phyloP scores from a whole-genome alignment of 2,329 filamentous ascomycete species.

The Aureobasidium sp. region DNA sequence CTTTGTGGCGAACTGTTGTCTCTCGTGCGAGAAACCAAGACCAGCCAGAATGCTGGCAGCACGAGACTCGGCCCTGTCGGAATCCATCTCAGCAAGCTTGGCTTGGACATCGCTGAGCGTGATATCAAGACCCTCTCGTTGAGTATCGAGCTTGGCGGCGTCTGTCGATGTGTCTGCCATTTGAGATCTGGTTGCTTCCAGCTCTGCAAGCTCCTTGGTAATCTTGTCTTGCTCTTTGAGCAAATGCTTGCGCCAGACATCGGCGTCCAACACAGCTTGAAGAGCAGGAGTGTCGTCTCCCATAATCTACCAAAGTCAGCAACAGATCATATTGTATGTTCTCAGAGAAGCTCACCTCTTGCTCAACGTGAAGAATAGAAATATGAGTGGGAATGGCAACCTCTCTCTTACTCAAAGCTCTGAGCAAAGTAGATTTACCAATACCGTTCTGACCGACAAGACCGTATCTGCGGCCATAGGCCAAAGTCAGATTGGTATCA shows the following conservation, averaged over 20 bases:
- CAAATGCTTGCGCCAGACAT: slow-evolving; percentile 96
- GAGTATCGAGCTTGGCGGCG: slow-evolving; percentile 74
- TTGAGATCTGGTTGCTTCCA: slow-evolving; percentile 69
- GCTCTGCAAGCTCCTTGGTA: slow-evolving; percentile 61
- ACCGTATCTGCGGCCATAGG: slow-evolving; percentile 91
- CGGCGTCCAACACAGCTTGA: slow-evolving; percentile 92
- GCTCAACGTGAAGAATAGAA: slow-evolving; percentile 96
- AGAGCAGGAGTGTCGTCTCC: slow-evolving; percentile 93
- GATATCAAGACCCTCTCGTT: slow-evolving; percentile 82
- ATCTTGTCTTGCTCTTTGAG: slow-evolving; percentile 87
- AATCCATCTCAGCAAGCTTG: slow-evolving; percentile 97
- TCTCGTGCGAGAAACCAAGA: slow-evolving; percentile 89
- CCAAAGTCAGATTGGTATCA: slow-evolving; percentile 82
- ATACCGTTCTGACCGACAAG: slow-evolving; percentile 99
- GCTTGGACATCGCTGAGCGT: slow-evolving; percentile 85
- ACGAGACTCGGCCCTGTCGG: slow-evolving; percentile 92
- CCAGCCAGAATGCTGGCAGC: slow-evolving; percentile 94
- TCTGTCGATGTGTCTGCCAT: slow-evolving; percentile 90
- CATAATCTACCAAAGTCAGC: slow-evolving; percentile 55
- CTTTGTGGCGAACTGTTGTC: slow-evolving; percentile 88
- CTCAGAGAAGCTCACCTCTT: slow-evolving; percentile 59
- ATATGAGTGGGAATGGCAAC: slow-evolving; percentile 94
- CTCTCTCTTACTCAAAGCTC: slow-evolving; percentile 87
- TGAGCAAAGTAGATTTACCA: slow-evolving; percentile 73
- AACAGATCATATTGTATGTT: slow-evolving; percentile 19